Conservation (phyloP, 805 yeast genomes). For the Lachancea quebecensis region DNA sequence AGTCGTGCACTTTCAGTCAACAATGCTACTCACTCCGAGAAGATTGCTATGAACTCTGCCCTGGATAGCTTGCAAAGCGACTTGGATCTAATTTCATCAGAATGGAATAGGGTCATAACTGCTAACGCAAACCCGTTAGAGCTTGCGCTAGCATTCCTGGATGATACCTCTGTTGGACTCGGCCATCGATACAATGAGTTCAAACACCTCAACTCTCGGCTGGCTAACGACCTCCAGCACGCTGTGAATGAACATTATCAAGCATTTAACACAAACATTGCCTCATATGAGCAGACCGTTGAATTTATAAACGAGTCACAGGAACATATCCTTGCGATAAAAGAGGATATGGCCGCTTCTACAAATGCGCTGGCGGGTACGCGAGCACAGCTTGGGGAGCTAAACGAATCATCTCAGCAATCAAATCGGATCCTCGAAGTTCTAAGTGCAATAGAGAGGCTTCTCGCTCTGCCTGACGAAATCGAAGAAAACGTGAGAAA, state of each 20-base stretch:
- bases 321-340: constrained; percentile 42
- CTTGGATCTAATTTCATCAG: constrained; percentile 31
- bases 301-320: constrained; percentile 61
- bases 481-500: constrained; percentile 65
- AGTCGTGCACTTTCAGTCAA: constrained; percentile 28
- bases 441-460: constrained; percentile 55
- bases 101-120: constrained; percentile 45
- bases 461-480: constrained; percentile 51
- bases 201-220: constrained; percentile 46
- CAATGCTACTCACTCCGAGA: constrained; percentile 25
- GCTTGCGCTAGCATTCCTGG: constrained; percentile 73
- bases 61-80: constrained; percentile 27
- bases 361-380: constrained; percentile 45
- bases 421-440: constrained; percentile 66
- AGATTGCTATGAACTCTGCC: constrained; percentile 24
- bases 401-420: constrained; percentile 54
- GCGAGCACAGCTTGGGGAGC: constrained; percentile 51
- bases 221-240: constrained; percentile 50
- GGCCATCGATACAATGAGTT: constrained; percentile 71
- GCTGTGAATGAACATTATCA: constrained; percentile 80
- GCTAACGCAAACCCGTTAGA: constrained; percentile 75
- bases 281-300: constrained; percentile 71
- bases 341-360: constrained; percentile 42
- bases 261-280: constrained; percentile 77
- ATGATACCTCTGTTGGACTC: constrained; percentile 84